Conservation (phyloP, 1,284 basidiomycete genomes). For the Leccinum holopus region DNA sequence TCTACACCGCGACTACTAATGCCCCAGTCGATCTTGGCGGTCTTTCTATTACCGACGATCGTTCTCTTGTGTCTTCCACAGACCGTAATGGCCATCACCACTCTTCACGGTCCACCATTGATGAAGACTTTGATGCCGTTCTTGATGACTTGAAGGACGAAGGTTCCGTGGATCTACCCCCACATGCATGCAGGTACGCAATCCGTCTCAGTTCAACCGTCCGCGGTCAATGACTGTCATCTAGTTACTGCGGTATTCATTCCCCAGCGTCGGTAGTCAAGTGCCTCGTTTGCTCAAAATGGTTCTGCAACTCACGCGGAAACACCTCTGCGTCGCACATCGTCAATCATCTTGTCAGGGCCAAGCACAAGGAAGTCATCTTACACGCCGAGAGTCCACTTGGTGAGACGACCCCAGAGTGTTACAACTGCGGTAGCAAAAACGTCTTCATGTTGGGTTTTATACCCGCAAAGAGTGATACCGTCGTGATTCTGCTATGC, state of each 20-base stretch:
- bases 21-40: slow-evolving; percentile 62
- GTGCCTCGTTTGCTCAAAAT: slow-evolving; percentile 94
- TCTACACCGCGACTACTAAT: slow-evolving; percentile 74
- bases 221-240: slow-evolving; percentile 13
- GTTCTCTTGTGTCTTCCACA: slow-evolving; percentile 39
- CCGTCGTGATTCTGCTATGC: slow-evolving; percentile 97
- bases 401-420: slow-evolving; percentile 97
- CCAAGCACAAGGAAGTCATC: slow-evolving; percentile 99
- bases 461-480: slow-evolving; percentile 98
- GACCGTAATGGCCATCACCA: slow-evolving; percentile 41
- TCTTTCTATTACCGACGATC: slow-evolving; percentile 63
- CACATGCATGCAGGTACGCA: slow-evolving; percentile 91
- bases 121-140: slow-evolving; percentile 85
- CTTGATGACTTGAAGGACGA: slow-evolving; percentile 88
- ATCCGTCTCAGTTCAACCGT: not conserved
- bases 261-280: slow-evolving; percentile 97
- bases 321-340: slow-evolving; percentile 99
- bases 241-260: slow-evolving; percentile 98
- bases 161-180: slow-evolving; percentile 77
- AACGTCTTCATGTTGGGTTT: slow-evolving; percentile 99
- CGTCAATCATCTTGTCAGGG: slow-evolving; percentile 97
- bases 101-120: slow-evolving; percentile 46
- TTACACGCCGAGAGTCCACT: slow-evolving; percentile 94
- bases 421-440: slow-evolving; percentile 99
- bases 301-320: slow-evolving; percentile 99